Conservation (phyloP, 176 grass and related monocot species). For the Eleusine indica region DNA sequence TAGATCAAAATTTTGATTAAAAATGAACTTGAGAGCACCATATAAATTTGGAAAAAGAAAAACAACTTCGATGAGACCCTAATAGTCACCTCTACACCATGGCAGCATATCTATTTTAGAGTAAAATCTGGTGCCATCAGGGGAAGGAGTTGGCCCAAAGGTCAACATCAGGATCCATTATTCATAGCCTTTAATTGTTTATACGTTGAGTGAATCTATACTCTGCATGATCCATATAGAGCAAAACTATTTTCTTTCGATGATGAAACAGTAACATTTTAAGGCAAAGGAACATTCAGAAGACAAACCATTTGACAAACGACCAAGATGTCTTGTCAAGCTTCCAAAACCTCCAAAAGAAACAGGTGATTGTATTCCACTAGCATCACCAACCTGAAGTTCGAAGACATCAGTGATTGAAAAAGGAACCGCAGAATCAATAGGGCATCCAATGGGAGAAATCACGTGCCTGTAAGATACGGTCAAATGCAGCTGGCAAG, state of each 20-base stretch:
- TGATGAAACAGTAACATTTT: slow-evolving; percentile 5
- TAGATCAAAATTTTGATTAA: too few species aligned
- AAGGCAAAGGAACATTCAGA: background rate
- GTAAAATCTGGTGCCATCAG: too few species aligned
- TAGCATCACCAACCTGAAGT: slow-evolving; percentile 90
- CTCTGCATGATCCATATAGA: background rate
- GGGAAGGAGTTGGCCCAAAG: background rate
- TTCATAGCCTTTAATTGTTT: background rate
- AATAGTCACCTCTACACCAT: background rate
- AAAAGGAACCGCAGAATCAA: slow-evolving; percentile 7
- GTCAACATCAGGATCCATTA: background rate
- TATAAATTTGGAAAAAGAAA: too few species aligned
- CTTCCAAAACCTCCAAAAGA: slow-evolving; percentile 99
- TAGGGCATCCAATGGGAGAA: slow-evolving; percentile 1
- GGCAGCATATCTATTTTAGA: background rate
- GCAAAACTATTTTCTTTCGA: background rate
- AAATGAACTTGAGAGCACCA: too few species aligned
- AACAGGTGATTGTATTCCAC: slow-evolving; percentile 97
- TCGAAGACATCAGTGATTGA: slow-evolving; percentile 12
- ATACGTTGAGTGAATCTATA: background rate
- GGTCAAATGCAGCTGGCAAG: slow-evolving; percentile 85
- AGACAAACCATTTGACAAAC: slow-evolving; percentile 74
- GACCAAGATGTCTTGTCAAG: slow-evolving; percentile 81
- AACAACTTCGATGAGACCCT: background rate
- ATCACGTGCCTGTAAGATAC: slow-evolving; percentile 74